These are phyloP conservation scores for Pouteria campechiana DNA, from an alignment of 179 eudicot genomes.

Conservation along the genomic window DNA sequence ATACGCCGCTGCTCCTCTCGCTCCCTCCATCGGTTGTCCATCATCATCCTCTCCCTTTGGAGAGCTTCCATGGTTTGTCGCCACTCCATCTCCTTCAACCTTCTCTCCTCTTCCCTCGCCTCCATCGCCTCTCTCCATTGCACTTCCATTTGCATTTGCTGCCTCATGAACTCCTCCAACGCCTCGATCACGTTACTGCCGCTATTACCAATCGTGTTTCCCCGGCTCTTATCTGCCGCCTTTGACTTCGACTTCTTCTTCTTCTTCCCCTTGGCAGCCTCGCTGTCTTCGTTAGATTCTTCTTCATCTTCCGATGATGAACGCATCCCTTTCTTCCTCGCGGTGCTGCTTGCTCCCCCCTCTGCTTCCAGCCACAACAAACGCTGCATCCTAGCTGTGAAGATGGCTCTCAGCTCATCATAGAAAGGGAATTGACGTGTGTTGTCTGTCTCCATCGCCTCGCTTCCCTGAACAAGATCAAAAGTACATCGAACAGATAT, in stretches of 20 bases:
- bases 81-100: constrained; percentile 57
- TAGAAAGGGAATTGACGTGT: constrained; percentile 75
- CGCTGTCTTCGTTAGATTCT: constrained; percentile 32
- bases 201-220: not conserved
- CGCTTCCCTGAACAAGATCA: constrained; percentile 47
- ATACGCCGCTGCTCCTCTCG: constrained; percentile 69
- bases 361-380: constrained; percentile 84
- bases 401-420: constrained; percentile 64
- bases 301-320: constrained; percentile 72
- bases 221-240: not conserved
- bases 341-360: constrained; percentile 28
- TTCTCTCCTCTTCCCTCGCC: constrained; percentile 72
- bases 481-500: no score
- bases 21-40: constrained; percentile 73
- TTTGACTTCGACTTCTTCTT: constrained; percentile 28
- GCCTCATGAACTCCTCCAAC: constrained; percentile 66
- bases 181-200: constrained; percentile 32
- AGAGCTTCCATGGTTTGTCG: constrained; percentile 61
- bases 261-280: constrained; percentile 1
- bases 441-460: constrained; percentile 71
- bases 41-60: constrained; percentile 62
- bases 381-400: constrained; percentile 56
- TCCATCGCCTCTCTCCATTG: constrained; percentile 57
- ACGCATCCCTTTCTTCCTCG: constrained; percentile 18
- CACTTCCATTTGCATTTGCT: constrained; percentile 56